Evolutionary conservation across 495 filamentous ascomycete species (phyloP).

Genomic region (Massariosphaeria phaeospora): DNA sequence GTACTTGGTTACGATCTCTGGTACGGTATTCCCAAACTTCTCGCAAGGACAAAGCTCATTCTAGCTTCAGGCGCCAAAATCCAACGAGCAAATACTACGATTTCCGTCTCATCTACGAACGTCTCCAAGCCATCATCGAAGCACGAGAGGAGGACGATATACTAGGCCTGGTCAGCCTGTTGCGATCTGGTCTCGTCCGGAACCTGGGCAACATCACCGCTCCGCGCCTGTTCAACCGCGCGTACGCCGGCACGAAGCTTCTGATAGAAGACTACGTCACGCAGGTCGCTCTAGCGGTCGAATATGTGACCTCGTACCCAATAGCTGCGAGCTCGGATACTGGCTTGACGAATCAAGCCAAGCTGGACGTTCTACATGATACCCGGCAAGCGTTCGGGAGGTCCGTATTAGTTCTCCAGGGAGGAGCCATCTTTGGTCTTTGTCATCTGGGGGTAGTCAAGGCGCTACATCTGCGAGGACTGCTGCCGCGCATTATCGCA

Average conservation of each 20-base stretch:
- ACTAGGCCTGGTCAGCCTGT: constrained; percentile 66
- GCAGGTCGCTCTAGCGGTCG: constrained; percentile 71
- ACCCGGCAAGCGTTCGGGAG: constrained; percentile 86
- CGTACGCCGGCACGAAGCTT: constrained; percentile 84
- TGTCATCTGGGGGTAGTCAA: constrained; percentile 91
- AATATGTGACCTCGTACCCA: constrained; percentile 70
- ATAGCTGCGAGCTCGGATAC: constrained; percentile 51
- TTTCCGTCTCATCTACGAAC: constrained; percentile 76
- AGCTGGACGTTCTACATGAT: constrained; percentile 84
- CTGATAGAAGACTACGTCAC: constrained; percentile 89
- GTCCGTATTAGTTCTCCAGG: constrained; percentile 80
- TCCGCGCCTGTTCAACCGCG: constrained; percentile 75
- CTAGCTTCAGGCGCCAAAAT: constrained; percentile 60
- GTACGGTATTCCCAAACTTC: constrained; percentile 42
- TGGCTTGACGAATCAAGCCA: constrained; percentile 72
- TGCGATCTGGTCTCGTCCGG: constrained; percentile 81
- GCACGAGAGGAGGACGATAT: constrained; percentile 76
- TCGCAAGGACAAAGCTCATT: constrained; percentile 1
- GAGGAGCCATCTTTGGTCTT: constrained; percentile 85
- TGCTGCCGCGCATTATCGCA: constrained; percentile 84
- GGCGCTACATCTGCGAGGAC: constrained; percentile 74
- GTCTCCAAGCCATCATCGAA: constrained; percentile 63
- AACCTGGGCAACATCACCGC: constrained; percentile 88
- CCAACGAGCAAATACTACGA: constrained; percentile 79
- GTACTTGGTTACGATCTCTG: constrained; percentile 74